These are phyloP conservation scores for Beauveria sp. DNA, from an alignment of 2,329 filamentous ascomycete species.

Conservation along the genomic window DNA sequence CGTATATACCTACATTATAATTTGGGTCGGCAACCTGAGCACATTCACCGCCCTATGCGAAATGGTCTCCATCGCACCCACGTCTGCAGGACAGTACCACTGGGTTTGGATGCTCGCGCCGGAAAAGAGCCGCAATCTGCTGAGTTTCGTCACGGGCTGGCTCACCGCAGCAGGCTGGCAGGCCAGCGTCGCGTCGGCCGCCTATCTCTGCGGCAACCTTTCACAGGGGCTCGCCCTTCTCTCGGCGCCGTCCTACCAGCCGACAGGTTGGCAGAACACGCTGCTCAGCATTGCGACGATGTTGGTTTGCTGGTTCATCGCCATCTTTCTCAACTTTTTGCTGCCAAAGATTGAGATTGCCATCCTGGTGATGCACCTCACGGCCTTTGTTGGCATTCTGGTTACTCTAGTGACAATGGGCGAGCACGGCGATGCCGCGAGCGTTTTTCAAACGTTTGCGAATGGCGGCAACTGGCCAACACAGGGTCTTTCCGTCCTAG, in stretches of 20 bases:
- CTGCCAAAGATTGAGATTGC: constrained; percentile 11
- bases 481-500: constrained; percentile 25
- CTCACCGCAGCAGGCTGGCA: constrained; percentile 21
- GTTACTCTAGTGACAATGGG: not conserved
- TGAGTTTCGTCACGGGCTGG: constrained; percentile 22
- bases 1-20: constrained; percentile 39
- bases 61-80: constrained; percentile 33
- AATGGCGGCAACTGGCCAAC: constrained; percentile 37
- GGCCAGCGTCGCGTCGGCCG: constrained; percentile 17
- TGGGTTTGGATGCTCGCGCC: constrained; percentile 44
- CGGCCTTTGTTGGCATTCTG: constrained; percentile 9
- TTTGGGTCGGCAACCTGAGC: constrained; percentile 33
- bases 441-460: constrained; percentile 4
- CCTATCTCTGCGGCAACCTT: not conserved
- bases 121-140: constrained; percentile 33
- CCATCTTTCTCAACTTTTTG: not conserved
- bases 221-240: not conserved
- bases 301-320: not conserved
- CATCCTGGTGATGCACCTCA: constrained; percentile 8
- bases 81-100: constrained; percentile 48
- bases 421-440: constrained; percentile 2
- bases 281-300: constrained; percentile 1
- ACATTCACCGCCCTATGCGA: constrained; percentile 25
- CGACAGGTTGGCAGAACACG: constrained; percentile 6
- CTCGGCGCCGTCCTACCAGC: not conserved